These are phyloP conservation scores for Alternaria angustiovoidea DNA, from an alignment of 2,329 filamentous ascomycete genomes.

Conservation along the genomic window DNA sequence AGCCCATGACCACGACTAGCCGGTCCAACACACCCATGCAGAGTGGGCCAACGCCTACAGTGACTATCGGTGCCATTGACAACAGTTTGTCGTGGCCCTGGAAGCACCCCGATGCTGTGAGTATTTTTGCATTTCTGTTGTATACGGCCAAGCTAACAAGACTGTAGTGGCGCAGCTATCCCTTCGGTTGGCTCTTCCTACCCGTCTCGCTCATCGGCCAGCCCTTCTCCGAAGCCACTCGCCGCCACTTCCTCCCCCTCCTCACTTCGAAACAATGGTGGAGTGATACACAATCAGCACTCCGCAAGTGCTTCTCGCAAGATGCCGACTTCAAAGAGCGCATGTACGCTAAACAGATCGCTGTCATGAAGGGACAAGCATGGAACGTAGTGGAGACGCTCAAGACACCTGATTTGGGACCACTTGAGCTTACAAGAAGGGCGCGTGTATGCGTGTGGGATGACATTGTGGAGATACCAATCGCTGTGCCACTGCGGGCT, in stretches of 20 bases:
- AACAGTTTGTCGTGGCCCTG: constrained; percentile 98
- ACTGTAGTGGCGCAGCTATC: constrained; percentile 78
- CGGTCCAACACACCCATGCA: constrained; percentile 65
- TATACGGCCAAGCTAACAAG: constrained; percentile 20
- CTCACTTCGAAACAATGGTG: constrained; percentile 96
- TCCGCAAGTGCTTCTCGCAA: constrained; percentile 87
- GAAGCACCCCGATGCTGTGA: constrained; percentile 93
- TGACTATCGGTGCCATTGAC: constrained; percentile 91
- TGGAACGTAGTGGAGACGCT: constrained; percentile 99
- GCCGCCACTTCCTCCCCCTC: constrained; percentile 94
- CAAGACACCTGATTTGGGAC: constrained; percentile 90
- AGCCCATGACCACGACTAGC: constrained; percentile 81
- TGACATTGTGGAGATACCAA: constrained; percentile 92
- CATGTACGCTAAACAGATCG: constrained; percentile 98
- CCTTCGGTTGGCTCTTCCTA: constrained; percentile 97
- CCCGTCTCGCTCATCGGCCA: constrained; percentile 95
- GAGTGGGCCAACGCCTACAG: constrained; percentile 62
- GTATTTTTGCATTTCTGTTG: constrained; percentile 31
- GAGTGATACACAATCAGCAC: constrained; percentile 87
- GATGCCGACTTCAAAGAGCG: constrained; percentile 97
- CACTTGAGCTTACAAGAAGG: constrained; percentile 87
- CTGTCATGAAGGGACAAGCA: constrained; percentile 98
- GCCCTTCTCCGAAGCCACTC: constrained; percentile 92
- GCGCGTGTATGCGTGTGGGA: constrained; percentile 97
- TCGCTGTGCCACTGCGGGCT: constrained; percentile 87